Evolutionary conservation across 306 rosid species (phyloP), one percentile per base, ranked within the genome.

Genomic region (Quercus cerris): DNA sequence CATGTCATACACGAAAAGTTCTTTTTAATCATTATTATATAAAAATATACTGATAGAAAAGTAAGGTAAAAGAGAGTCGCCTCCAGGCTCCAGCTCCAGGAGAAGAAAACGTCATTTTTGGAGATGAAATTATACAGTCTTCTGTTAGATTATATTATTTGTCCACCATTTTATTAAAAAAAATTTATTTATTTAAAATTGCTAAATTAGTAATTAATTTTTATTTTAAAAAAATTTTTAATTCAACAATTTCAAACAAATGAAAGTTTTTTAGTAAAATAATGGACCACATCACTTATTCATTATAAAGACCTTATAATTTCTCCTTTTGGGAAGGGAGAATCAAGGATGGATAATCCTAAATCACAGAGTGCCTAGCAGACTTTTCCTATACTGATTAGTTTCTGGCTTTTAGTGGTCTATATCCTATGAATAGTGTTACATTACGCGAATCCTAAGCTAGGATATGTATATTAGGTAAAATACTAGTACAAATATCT

Each of bases 271-370:
- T 27, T 27, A 27, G 0, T 27, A 27, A 0, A 27, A 27, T 27
- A 27, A 27, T 27, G 27, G 1, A 27, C 2, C 27, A 27, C 27
- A 0, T 27, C 27, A 27, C 2, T 27, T 27, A 2, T 27, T 2
- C 2, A 27, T 2, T 27, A 1, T 0, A 27, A 27, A 1, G 2
- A 27, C 2, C 27, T 27, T 27, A 27, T 27, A 1, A 27, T 1
- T 27, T 2, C 2, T 1, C 12, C 22, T 28, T 56, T 38, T 30
- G 56, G 5, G 4, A 57, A 54, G 4, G 63, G 18, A 18, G 74
- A 76, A 86, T 70, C 81, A 49, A 15, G 11, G 7, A 68, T 15
- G 66, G 67, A 84, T 72, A 86, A 86, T 62, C 80, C 71, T 14
- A 81, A 75, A 67, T 70, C 52, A 15, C 55, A 59, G 75, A 75